Conservation (phyloP, 441 rosid species). For the Capsella rubella region DNA sequence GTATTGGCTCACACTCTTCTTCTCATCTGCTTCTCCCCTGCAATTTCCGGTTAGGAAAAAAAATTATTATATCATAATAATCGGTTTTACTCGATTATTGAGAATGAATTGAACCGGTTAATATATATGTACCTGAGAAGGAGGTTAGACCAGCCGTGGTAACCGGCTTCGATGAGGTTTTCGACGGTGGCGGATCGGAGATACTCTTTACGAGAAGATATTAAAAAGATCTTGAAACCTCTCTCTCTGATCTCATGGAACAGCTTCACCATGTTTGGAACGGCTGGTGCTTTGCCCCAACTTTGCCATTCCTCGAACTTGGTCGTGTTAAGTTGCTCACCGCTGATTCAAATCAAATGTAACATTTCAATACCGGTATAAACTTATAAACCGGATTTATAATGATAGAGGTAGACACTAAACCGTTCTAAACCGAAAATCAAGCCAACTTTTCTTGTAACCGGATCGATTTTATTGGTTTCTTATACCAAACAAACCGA, state of each 20-base stretch:
- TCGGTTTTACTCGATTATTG: neutral
- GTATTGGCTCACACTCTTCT: conserved; percentile 65
- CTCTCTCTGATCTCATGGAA: conserved; percentile 67
- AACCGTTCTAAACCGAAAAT: conserved; percentile 37
- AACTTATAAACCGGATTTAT: neutral
- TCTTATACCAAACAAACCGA: neutral
- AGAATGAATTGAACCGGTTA: neutral
- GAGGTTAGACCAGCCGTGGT: conserved; percentile 82
- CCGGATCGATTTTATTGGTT: too few relatives aligned
- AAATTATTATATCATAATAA: neutral
- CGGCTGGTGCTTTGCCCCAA: conserved; percentile 68
- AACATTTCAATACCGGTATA: conserved; percentile 6
- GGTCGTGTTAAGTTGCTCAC: conserved; percentile 66
- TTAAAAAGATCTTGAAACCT: conserved; percentile 74
- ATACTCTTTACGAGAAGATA: conserved; percentile 77
- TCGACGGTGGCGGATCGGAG: conserved; percentile 80
- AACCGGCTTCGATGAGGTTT: conserved; percentile 79
- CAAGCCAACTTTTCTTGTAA: too few relatives aligned
- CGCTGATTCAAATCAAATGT: conserved; percentile 47
- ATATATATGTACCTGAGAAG: conserved; percentile 57
- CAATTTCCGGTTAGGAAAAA: neutral
- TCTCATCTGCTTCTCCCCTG: conserved; percentile 69
- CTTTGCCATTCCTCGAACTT: conserved; percentile 77
- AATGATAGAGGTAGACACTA: neutral
- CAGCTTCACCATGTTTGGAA: conserved; percentile 58